Conservation (phyloP, 352 stramenopile species). For the Thalassiosira mediterranea region DNA sequence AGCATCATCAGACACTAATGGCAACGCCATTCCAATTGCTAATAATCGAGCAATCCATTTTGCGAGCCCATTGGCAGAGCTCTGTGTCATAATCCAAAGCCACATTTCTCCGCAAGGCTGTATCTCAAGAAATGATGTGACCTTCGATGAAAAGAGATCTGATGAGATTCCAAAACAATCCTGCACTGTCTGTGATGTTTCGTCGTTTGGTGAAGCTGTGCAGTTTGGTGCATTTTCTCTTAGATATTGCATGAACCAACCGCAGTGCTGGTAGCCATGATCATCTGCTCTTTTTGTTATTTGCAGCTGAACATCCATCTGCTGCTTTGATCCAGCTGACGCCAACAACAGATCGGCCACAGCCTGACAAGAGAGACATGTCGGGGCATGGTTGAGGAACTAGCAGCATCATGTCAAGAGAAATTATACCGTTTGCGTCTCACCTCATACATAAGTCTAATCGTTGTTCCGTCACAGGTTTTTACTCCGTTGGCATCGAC, state of each 20-base stretch:
- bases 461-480: slow-evolving; percentile 18
- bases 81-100: slow-evolving; percentile 47
- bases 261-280: slow-evolving; percentile 21
- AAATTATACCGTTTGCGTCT: no score
- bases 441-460: slow-evolving; percentile 34
- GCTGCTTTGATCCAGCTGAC: no score
- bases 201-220: neutral
- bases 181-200: neutral
- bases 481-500: slow-evolving; percentile 25
- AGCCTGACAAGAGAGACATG: slow-evolving; percentile 10
- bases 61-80: slow-evolving; percentile 52
- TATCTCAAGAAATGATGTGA: slow-evolving; percentile 43
- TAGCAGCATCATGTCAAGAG: no score
- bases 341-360: slow-evolving; percentile 26
- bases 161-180: slow-evolving; percentile 31
- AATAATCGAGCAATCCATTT: slow-evolving; percentile 65
- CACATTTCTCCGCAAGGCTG: slow-evolving; percentile 29
- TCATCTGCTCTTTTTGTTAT: slow-evolving; percentile 28
- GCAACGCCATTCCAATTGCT: slow-evolving; percentile 60
- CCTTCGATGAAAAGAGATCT: slow-evolving; percentile 24
- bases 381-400: neutral
- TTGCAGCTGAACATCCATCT: no score
- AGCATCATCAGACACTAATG: slow-evolving; percentile 58
- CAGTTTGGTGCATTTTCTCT: neutral
- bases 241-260: slow-evolving; percentile 23